Base-by-base conservation (phyloP, 2,329 filamentous ascomycete genomes). In the Talaromyces atroroseus region DNA sequence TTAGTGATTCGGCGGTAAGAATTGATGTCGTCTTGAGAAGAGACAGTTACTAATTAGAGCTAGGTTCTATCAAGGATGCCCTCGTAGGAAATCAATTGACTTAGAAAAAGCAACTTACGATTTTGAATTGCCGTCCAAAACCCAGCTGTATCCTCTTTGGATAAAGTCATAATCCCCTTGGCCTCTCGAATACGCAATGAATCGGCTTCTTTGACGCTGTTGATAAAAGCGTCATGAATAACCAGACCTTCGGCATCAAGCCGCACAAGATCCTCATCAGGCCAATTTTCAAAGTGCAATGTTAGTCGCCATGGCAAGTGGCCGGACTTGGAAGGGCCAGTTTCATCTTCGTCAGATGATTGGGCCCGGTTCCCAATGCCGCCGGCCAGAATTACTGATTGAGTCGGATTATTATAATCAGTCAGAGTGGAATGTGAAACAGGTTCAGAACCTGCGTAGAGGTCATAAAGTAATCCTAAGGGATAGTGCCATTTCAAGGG, bases 151-250 rank as follows among this genome's bases (percentile, higher is more conserved):
- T 95, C 86, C 47, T 89, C 85, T 69, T 91, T 92, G 59, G 87
- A 90, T 66, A 96, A 77, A 54, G 85, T 87, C 90, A 96, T 95
- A 66, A 95, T 92, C 59, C 88, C 87, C 69, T 92, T 91, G 16
- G 90, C 90, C 54, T 88, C 94, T 46, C 91, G 90, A 63, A 94
- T 92, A 52, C 92, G 84, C 51, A 95, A 78, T 63, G 91, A 95
- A 72, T 96, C 91, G 29, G 92, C 91, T 79, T 88, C 86, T 68
- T 89, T 89, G 60, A 88, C 85, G 52, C 79, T 83, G 62, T 88
- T 87, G 54, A 86, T 84, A 65, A 83, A 89, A 0, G 83, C 78
- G 67, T 88, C 86, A 59, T 84, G 81, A 66, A 85, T 74, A 2
- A 80, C 76, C 63, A 78, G 79, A 23, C 78, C 79, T 23, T 79